These are phyloP conservation scores for Tephrocybe sp. DNA, from an alignment of 768 basidiomycete genomes.

Conservation along the genomic window DNA sequence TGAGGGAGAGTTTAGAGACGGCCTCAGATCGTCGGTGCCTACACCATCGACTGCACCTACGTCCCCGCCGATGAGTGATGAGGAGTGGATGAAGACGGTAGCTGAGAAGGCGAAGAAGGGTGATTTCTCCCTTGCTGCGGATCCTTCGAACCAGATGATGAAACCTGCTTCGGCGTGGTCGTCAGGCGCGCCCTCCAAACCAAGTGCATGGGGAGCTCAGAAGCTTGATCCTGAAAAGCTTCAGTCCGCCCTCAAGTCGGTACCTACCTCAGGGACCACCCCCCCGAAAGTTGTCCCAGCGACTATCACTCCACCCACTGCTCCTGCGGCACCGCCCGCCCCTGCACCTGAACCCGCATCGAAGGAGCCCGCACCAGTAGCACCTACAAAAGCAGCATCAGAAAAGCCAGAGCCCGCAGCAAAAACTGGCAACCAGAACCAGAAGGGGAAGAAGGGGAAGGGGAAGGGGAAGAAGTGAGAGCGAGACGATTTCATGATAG, in stretches of 20 bases:
- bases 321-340: not conserved
- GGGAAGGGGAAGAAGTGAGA: conserved; percentile 17
- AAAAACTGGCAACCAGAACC: conserved; percentile 15
- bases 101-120: conserved; percentile 23
- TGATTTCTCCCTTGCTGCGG: conserved; percentile 7
- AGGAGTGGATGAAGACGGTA: conserved; percentile 24
- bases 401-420: conserved; percentile 16
- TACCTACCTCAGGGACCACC: conserved; percentile 6
- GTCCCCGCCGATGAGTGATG: conserved; percentile 25
- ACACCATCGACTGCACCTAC: conserved; percentile 27
- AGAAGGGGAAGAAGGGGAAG: conserved; percentile 23
- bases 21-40: conserved; percentile 21
- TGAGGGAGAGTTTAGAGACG: conserved; percentile 15
- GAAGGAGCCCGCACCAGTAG: not conserved
- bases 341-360: conserved; percentile 7
- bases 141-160: not conserved
- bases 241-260: conserved; percentile 16
- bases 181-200: conserved; percentile 3
- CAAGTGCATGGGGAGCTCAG: conserved; percentile 7
- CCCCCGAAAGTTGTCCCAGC: conserved; percentile 10
- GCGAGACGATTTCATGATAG: not conserved
- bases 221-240: conserved; percentile 17
- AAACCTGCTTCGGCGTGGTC: conserved; percentile 7
- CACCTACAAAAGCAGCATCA: conserved; percentile 5
- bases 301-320: not conserved